Conservation (phyloP, 75 land plant genomes). For the Picea sitchensis region DNA sequence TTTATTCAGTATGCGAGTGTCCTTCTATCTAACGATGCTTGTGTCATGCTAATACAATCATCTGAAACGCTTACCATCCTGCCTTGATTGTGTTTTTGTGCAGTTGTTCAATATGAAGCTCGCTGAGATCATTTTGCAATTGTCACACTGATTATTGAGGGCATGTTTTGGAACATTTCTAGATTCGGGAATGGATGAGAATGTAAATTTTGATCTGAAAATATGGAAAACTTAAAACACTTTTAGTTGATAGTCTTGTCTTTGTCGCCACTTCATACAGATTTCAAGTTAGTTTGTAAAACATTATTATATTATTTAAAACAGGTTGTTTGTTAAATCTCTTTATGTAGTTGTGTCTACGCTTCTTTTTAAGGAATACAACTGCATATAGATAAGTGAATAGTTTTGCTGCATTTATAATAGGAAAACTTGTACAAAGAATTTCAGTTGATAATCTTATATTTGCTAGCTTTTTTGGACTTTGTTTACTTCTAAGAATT, state of each 20-base stretch:
- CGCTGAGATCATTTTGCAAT: background rate
- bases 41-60: background rate
- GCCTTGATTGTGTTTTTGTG: background rate
- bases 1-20: no score
- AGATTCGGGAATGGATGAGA: background rate
- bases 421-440: background rate
- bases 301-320: background rate
- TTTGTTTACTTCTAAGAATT: background rate
- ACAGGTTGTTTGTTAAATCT: background rate
- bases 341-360: background rate
- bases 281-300: background rate
- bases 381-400: background rate
- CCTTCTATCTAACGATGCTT: background rate
- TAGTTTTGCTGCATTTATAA: background rate
- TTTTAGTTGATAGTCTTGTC: background rate
- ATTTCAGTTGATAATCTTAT: background rate
- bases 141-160: no score
- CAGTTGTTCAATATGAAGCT: slow-evolving; percentile 12
- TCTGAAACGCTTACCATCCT: background rate
- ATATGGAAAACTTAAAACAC: background rate
- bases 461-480: background rate
- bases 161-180: background rate
- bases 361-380: background rate
- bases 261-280: background rate
- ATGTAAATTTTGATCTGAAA: no score